phyloP scores from a whole-genome alignment of 805 yeast genomes.

The Candida schatavii region DNA sequence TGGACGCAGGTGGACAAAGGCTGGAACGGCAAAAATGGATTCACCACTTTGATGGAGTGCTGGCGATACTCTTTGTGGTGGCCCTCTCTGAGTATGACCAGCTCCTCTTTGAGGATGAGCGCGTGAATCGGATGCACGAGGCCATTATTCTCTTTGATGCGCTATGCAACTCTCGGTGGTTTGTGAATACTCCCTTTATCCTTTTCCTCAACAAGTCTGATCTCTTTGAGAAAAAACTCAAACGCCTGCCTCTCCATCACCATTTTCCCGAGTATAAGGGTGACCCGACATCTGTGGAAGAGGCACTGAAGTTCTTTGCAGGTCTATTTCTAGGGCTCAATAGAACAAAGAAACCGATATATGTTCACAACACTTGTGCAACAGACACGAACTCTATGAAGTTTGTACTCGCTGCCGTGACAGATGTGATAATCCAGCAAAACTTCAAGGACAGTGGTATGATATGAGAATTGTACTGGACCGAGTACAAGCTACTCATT shows the following conservation, averaged over 20 bases:
- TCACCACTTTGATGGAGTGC: conserved; percentile 87
- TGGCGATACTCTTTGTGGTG: conserved; percentile 82
- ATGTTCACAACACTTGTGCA: conserved; percentile 92
- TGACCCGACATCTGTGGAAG: conserved; percentile 55
- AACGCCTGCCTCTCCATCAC: conserved; percentile 58
- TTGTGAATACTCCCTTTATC: conserved; percentile 80
- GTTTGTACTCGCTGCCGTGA: conserved; percentile 87
- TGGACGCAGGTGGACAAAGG: conserved; percentile 97
- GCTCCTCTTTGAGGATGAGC: conserved; percentile 81
- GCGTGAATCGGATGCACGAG: conserved; percentile 89
- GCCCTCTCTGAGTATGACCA: conserved; percentile 94
- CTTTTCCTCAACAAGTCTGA: conserved; percentile 88
- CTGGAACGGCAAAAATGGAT: conserved; percentile 92
- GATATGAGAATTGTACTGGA: no score
- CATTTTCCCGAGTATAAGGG: conserved; percentile 82
- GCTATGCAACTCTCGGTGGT: conserved; percentile 83
- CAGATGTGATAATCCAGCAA: conserved; percentile 85
- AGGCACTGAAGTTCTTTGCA: conserved; percentile 71
- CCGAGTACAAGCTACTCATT: no score
- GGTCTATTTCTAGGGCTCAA: conserved; percentile 61
- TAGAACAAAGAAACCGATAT: conserved; percentile 68
- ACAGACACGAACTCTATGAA: conserved; percentile 88
- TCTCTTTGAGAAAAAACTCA: conserved; percentile 68
- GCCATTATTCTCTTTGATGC: conserved; percentile 81
- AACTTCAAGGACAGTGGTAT: conserved; percentile 78